Base-by-base conservation (phyloP, 192 early-diverging fungal genomes). In the Lunasporangiospora selenospora region DNA sequence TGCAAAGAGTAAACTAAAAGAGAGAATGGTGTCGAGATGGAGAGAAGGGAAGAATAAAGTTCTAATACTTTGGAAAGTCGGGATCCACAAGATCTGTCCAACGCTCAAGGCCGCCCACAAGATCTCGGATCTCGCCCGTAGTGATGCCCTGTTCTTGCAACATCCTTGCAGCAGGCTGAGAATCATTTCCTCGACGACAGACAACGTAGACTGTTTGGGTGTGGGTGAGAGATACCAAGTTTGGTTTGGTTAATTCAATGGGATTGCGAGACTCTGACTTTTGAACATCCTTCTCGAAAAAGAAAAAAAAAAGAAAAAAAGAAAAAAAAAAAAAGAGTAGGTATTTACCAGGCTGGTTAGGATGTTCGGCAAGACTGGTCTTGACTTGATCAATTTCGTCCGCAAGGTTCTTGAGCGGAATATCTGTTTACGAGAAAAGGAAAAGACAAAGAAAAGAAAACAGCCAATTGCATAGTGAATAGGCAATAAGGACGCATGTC, bases 181-280 rank as follows among this genome's bases (percentile, higher is more conserved):
- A 94, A 51, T 95, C 89, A 62, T 97, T 96, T 10, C 97, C 95
- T 30, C 86, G 80, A 29, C 96, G 87, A 67, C 97, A 99, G 3
- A 99, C 56, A 6, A 92, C 81, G 62, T 90, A 95, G 8, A 99
- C 90, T 70, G 78, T 6, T 18, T 49, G 32, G 0, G 30, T 1
- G 47, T 16, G 15, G 38, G 7, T 46, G 24, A 54, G 39, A n/a
- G n/a, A n/a, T n/a, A n/a, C n/a, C n/a, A n/a, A n/a, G n/a, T n/a
- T n/a, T n/a, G n/a, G n/a, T n/a, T n/a, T n/a, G n/a, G n/a, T n/a
- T n/a, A n/a, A n/a, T n/a, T n/a, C n/a, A n/a, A n/a, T n/a, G n/a
- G n/a, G n/a, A n/a, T n/a, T n/a, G n/a, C n/a, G n/a, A n/a, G n/a
- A n/a, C n/a, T n/a, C n/a, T n/a, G n/a, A n/a, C n/a, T n/a, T n/a